Conservation (phyloP, 192 early-diverging fungal species). For the Coemansia nantahalensis region DNA sequence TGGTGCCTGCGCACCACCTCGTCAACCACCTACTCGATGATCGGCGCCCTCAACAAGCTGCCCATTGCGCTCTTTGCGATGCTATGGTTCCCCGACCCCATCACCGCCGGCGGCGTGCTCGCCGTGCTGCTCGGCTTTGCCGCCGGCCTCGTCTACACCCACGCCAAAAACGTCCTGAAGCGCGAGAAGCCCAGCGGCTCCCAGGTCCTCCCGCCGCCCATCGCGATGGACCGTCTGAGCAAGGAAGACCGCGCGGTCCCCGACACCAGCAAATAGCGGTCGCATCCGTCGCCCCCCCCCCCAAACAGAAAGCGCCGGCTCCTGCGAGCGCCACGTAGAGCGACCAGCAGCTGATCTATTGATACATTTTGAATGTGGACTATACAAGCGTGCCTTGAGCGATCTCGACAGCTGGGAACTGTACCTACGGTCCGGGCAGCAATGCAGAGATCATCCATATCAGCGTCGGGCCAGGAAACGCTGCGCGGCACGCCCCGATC, state of each 20-base stretch:
- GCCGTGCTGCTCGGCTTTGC: constrained; percentile 86
- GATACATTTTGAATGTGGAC: no score
- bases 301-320: no score
- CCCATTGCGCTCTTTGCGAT: constrained; percentile 95
- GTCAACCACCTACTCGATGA: constrained; percentile 92
- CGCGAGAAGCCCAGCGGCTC: constrained; percentile 49
- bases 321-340: no score
- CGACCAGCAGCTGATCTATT: no score
- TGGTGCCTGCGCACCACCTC: constrained; percentile 62
- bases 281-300: no score
- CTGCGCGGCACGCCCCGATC: no score
- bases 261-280: constrained; percentile 18
- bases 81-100: constrained; percentile 88
- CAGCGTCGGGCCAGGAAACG: no score
- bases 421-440: no score
- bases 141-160: constrained; percentile 72
- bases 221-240: constrained; percentile 49
- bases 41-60: constrained; percentile 96
- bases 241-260: not conserved
- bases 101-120: constrained; percentile 76
- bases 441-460: no score
- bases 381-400: no score
- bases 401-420: no score
- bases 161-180: constrained; percentile 66
- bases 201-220: constrained; percentile 47